Conservation (phyloP, 78 protist species). For the Monosiga brevicollis region DNA sequence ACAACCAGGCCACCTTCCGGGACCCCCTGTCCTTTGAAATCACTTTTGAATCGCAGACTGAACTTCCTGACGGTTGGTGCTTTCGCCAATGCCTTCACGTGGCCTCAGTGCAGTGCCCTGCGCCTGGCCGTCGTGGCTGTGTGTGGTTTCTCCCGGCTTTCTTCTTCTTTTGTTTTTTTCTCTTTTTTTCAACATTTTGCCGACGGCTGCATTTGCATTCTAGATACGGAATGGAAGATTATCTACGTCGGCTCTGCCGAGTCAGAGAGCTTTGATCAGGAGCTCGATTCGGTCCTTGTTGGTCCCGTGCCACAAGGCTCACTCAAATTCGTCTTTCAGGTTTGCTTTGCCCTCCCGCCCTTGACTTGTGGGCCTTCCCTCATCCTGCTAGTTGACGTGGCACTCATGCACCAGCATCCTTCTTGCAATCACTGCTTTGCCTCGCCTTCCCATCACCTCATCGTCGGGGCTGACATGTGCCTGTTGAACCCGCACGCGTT, state of each 20-base stretch:
- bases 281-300: constrained; percentile 50
- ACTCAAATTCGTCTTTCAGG: constrained; percentile 38
- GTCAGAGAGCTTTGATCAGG: constrained; percentile 41
- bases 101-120: not conserved
- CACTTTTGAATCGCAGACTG: constrained; percentile 31
- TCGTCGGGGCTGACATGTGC: not conserved
- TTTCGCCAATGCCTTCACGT: not conserved
- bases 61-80: constrained; percentile 20
- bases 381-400: no score
- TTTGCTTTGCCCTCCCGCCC: no score
- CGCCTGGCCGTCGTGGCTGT: constrained; percentile 4
- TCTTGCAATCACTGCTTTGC: no score
- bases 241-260: constrained; percentile 64
- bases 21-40: constrained; percentile 29
- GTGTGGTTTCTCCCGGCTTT: not conserved
- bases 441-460: not conserved
- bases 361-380: no score
- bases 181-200: not conserved
- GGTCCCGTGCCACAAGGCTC: constrained; percentile 57
- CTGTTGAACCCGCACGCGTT: no score
- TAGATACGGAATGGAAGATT: constrained; percentile 60
- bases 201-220: no score
- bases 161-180: no score
- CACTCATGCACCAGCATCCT: no score
- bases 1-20: constrained; percentile 34